A percentile compares a stretch with the other conserved stretches of the same genome.
phyloP scores from a whole-genome alignment of 768 basidiomycete genomes.

The Leccinum ochraceum region DNA sequence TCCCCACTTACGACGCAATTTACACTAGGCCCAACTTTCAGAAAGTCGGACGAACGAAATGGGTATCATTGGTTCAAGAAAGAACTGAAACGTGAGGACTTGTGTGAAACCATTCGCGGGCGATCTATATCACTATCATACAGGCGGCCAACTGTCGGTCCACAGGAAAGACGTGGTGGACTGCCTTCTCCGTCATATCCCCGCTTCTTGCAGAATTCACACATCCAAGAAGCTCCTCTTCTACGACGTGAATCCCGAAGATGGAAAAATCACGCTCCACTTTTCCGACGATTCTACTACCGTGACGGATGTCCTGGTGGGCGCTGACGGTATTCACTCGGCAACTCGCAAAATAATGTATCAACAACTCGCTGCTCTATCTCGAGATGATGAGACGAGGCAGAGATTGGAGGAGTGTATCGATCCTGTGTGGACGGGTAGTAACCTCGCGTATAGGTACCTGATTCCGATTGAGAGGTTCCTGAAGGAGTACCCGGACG shows the following conservation, averaged over 20 bases:
- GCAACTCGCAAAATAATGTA: conserved; percentile 32
- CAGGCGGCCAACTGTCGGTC: conserved; percentile 33
- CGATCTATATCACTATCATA: background rate
- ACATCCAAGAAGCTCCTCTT: conserved; percentile 37
- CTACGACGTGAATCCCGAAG: conserved; percentile 26
- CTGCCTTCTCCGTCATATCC: conserved; percentile 31
- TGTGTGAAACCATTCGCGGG: background rate
- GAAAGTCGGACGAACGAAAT: conserved; percentile 36
- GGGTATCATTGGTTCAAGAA: conserved; percentile 33
- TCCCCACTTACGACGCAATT: background rate
- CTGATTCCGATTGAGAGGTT: conserved; percentile 35
- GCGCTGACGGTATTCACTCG: conserved; percentile 46
- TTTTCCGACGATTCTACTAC: conserved; percentile 41
- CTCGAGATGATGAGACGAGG: conserved; percentile 6
- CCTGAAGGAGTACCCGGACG: conserved; percentile 34
- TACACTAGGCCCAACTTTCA: conserved; percentile 27
- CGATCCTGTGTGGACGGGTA: conserved; percentile 43
- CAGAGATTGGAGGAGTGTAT: conserved; percentile 21
- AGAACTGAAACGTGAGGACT: conserved; percentile 26
- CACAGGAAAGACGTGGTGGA: conserved; percentile 42
- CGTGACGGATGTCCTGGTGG: conserved; percentile 42
- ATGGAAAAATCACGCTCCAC: conserved; percentile 29
- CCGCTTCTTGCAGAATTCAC: conserved; percentile 31
- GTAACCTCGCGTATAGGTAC: conserved; percentile 37
- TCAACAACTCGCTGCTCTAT: conserved; percentile 11